Conservation (phyloP, 345 rosid genomes). For the Hibiscus trionum region DNA sequence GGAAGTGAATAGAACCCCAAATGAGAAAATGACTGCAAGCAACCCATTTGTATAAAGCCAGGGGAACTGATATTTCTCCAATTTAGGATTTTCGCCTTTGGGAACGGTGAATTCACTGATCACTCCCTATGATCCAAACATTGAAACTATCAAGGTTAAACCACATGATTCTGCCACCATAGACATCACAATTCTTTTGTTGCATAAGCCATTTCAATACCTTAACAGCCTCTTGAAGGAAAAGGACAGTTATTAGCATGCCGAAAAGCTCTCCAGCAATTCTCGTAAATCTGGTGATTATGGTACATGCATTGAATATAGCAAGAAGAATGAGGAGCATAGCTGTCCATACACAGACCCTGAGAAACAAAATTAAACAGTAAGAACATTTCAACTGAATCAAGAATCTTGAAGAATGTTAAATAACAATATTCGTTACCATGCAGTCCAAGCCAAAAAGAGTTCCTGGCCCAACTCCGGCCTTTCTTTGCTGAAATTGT, state of each 20-base stretch:
- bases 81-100: constrained; percentile 26
- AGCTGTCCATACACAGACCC: constrained; percentile 81
- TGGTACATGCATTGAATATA: constrained; percentile 30
- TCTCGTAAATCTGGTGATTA: constrained; percentile 62
- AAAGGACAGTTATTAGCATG: constrained; percentile 68
- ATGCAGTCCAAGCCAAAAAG: constrained; percentile 72
- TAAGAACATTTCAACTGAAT: neutral
- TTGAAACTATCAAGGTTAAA: neutral
- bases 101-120: constrained; percentile 49
- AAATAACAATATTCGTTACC: constrained; percentile 33
- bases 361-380: constrained; percentile 7
- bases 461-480: constrained; percentile 48
- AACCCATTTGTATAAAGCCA: constrained; percentile 66
- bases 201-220: constrained; percentile 21
- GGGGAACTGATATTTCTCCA: constrained; percentile 39
- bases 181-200: neutral
- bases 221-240: constrained; percentile 78
- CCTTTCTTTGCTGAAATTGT: constrained; percentile 53
- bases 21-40: constrained; percentile 59
- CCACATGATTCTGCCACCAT: neutral
- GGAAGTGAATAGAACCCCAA: constrained; percentile 48
- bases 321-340: constrained; percentile 56
- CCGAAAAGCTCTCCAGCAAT: constrained; percentile 76
- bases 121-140: constrained; percentile 43
- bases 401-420: too few relatives aligned